phyloP scores from a whole-genome alignment of 768 basidiomycete species.

The Gelatoporia subvermispora region DNA sequence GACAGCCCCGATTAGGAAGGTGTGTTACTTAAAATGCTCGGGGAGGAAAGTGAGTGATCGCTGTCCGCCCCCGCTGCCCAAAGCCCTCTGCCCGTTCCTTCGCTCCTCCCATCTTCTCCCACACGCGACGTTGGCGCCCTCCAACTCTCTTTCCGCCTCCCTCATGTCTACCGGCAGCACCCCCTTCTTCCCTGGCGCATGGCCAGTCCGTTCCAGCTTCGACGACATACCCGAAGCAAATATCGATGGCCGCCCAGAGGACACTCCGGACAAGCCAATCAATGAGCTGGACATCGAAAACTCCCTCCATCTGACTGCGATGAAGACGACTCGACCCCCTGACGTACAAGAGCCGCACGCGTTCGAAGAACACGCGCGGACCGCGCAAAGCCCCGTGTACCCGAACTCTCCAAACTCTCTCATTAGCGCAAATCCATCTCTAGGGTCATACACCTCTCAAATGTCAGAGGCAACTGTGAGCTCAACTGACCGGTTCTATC shows the following conservation, averaged over 20 bases:
- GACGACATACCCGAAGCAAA: too few species aligned
- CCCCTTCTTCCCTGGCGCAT: slow-evolving; percentile 42
- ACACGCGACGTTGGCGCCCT: not conserved
- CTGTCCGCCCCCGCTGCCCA: not conserved
- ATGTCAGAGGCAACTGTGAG: slow-evolving; percentile 1
- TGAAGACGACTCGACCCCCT: too few species aligned
- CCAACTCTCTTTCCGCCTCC: slow-evolving; percentile 13
- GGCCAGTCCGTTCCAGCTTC: slow-evolving; percentile 24
- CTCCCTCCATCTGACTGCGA: too few species aligned
- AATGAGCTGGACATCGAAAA: too few species aligned
- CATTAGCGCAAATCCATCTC: not conserved
- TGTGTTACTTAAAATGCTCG: not conserved
- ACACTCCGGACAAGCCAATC: too few species aligned
- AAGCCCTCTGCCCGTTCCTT: not conserved
- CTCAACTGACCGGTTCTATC: not conserved
- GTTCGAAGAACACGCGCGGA: too few species aligned
- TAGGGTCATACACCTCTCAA: not conserved
- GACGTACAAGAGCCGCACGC: too few species aligned
- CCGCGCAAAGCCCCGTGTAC: not conserved
- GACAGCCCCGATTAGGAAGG: too few species aligned
- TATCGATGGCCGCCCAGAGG: too few species aligned
- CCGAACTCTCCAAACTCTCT: not conserved
- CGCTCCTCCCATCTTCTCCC: not conserved
- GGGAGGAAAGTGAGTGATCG: too few species aligned
- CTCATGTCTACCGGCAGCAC: slow-evolving; percentile 18